phyloP scores from a whole-genome alignment of 1,284 basidiomycete species.

The Meripilus lineatus region DNA sequence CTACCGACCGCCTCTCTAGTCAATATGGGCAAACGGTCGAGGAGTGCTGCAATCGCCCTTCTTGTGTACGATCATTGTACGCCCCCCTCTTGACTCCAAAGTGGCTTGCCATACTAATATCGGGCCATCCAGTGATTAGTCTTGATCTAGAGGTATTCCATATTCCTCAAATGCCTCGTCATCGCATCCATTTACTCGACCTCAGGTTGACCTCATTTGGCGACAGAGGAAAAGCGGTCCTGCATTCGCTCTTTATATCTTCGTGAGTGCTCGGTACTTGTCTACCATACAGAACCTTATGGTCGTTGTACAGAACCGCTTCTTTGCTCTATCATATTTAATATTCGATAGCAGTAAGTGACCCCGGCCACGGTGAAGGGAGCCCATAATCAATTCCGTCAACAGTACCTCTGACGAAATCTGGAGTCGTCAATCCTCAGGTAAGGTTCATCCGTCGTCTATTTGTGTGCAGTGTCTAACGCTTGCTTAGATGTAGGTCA shows the following conservation, averaged over 20 bases:
- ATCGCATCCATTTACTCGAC: not conserved
- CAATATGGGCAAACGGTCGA: slow-evolving; percentile 16
- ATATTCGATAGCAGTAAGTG: slow-evolving; percentile 12
- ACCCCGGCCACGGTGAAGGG: too few relatives aligned
- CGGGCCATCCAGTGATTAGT: slow-evolving; percentile 3
- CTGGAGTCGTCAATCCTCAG: slow-evolving; percentile 9
- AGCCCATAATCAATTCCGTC: not conserved
- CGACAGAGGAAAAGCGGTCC: slow-evolving; percentile 15
- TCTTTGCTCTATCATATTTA: slow-evolving; percentile 16
- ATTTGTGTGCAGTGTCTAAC: too few relatives aligned
- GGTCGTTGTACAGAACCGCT: slow-evolving; percentile 14
- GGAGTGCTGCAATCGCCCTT: slow-evolving; percentile 14
- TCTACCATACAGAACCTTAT: not conserved
- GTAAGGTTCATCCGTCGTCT: too few relatives aligned
- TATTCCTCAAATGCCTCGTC: not conserved
- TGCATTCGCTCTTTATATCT: slow-evolving; percentile 19
- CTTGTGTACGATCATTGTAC: slow-evolving; percentile 17
- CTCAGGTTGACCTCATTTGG: slow-evolving; percentile 17
- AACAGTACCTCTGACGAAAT: slow-evolving; percentile 10
- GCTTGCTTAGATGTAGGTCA: not conserved
- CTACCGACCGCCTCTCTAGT: too few relatives aligned
- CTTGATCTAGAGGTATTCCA: slow-evolving; percentile 4
- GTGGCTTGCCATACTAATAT: not conserved
- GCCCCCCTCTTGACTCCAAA: not conserved
- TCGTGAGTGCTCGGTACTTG: slow-evolving; percentile 11